These are phyloP conservation scores for Acacia crassicarpa DNA, from an alignment of 306 rosid species.

Conservation along the genomic window DNA sequence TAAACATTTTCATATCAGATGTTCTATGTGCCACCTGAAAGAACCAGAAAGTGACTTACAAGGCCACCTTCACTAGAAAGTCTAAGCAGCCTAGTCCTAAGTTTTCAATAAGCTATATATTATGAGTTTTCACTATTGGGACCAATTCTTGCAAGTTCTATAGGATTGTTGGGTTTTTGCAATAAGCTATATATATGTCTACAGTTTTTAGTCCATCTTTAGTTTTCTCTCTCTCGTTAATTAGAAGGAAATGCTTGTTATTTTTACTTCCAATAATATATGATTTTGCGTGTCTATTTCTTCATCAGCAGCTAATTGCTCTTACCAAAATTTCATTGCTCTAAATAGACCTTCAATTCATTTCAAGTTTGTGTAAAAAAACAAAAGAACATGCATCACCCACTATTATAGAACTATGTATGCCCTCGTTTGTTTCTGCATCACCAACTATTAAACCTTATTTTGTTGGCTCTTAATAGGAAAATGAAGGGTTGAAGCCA, in stretches of 20 bases:
- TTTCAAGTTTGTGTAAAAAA: too few relatives aligned
- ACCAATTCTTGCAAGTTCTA: conserved; percentile 27
- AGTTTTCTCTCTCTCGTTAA: neutral
- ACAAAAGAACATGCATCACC: too few relatives aligned
- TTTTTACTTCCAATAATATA: conserved; percentile 17
- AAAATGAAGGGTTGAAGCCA: too few relatives aligned
- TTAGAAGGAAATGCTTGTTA: conserved; percentile 31
- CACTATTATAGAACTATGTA: too few relatives aligned
- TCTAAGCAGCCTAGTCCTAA: conserved; percentile 59
- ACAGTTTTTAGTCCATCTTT: conserved; percentile 18
- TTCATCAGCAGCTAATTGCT: neutral
- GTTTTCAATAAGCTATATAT: conserved; percentile 39
- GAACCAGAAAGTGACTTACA: conserved; percentile 66
- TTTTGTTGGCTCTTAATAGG: too few relatives aligned
- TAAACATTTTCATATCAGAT: neutral
- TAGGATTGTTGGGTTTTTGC: conserved; percentile 25
- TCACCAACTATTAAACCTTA: too few relatives aligned
- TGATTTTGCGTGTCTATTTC: conserved; percentile 6
- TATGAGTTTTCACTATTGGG: conserved; percentile 33
- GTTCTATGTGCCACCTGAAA: neutral
- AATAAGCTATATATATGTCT: conserved; percentile 28
- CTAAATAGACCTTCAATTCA: too few relatives aligned
- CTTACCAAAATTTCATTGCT: too few relatives aligned
- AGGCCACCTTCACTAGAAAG: conserved; percentile 51
- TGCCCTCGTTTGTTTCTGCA: too few relatives aligned